Base-by-base conservation (phyloP, 169 alveolate genomes). In the Eimeria mitis region DNA sequence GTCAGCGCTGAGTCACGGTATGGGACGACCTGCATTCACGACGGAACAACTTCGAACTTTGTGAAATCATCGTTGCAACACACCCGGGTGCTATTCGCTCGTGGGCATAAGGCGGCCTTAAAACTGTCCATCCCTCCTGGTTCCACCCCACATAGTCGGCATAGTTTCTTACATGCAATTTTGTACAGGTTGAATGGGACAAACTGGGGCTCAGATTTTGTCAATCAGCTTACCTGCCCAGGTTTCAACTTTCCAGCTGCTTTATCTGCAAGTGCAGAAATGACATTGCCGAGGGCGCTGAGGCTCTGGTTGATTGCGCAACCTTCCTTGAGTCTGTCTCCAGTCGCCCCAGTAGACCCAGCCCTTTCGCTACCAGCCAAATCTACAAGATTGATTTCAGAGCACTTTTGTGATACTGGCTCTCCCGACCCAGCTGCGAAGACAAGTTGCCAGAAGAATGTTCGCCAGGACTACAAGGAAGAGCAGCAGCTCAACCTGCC, bases 351-450 rank as follows among this genome's bases (percentile, higher is more conserved):
- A 8, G 99, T 98, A 89, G 98, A 97, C 47, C 98, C 97, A 40
- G 98, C 98, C 89, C 99, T 97, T 97, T 99, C 99, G 65, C 99
- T 97, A 13, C 99, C 99, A 9, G 99, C 99, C 88, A 98, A 97
- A 97, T 99, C 99, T 16, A 99, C 99, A 59, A 99, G 96, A 90
- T 98, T 99, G n/a, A 98, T 95, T 96, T 98, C 99, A 25, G 99
- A 98, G 42, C 47, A 99, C 99, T 95, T 95, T 59, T 84, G 96
- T 91, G 96, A 89, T 54, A 87, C 94, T 0, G 95, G 95, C 87
- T 95, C 96, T 47, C 89, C 85, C 11, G 98, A 23, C 97, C 97
- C 59, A 99, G 98, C 96, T 98, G 99, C 37, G 99, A 79, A 98
- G 87, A 21, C 68, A 31, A 28, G 63, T 25, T 47, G 68, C 65